These are phyloP conservation scores for Diversispora epigaea DNA, from an alignment of 192 early-diverging fungal species.

Conservation along the genomic window DNA sequence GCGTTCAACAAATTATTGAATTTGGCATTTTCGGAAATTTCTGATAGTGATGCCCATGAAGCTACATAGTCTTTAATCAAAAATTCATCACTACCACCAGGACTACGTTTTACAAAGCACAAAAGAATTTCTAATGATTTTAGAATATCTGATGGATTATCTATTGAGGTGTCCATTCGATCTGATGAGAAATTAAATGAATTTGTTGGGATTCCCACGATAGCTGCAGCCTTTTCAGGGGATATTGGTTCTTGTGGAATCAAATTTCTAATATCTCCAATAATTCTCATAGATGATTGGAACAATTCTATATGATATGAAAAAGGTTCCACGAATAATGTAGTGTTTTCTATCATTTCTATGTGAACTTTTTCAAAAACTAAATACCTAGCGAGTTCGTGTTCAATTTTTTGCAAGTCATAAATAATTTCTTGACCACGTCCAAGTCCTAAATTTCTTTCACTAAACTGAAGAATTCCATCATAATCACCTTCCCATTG, in stretches of 20 bases:
- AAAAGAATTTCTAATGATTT: constrained; percentile 30
- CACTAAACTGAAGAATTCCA: constrained; percentile 15
- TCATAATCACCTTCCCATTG: constrained; percentile 17
- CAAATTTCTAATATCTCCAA: constrained; percentile 16
- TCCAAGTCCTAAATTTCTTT: constrained; percentile 11
- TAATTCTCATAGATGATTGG: constrained; percentile 21
- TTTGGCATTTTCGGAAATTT: background rate
- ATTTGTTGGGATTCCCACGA: background rate
- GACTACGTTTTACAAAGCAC: constrained; percentile 33
- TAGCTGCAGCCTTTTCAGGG: background rate
- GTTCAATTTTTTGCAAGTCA: constrained; percentile 29
- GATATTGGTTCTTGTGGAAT: constrained; percentile 30
- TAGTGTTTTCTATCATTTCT: background rate
- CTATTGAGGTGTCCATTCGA: background rate
- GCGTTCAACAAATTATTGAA: background rate
- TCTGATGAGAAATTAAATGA: background rate
- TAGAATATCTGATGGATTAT: constrained; percentile 21
- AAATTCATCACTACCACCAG: constrained; percentile 7
- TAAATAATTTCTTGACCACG: constrained; percentile 8
- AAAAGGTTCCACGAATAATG: constrained; percentile 26
- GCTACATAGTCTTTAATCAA: constrained; percentile 22
- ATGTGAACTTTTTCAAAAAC: constrained; percentile 34
- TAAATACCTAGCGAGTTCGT: constrained; percentile 10
- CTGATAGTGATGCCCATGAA: constrained; percentile 24
- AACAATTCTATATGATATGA: constrained; percentile 35